These are phyloP conservation scores for maize (Zea mays) DNA, from an alignment of 176 grass and related monocot genomes.

Conservation along the genomic window DNA sequence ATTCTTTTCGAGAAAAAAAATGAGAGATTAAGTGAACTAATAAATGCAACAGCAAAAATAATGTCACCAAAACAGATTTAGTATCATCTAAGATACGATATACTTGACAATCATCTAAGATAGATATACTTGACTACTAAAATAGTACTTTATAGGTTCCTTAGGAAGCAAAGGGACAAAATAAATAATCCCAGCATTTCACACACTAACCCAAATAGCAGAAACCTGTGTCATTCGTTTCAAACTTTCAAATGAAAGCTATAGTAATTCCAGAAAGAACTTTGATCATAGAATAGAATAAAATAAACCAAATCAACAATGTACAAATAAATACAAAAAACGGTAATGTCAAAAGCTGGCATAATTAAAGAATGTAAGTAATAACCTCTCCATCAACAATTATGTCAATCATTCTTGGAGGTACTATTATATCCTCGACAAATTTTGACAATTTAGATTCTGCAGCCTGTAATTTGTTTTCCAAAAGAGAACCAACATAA, in stretches of 20 bases:
- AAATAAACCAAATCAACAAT: background rate
- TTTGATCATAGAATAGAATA: background rate
- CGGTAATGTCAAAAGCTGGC: background rate
- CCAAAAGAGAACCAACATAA: constrained; percentile 21
- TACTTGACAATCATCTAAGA: background rate
- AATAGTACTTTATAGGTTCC: background rate
- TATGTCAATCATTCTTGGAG: constrained; percentile 95
- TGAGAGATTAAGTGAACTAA: background rate
- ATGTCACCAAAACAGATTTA: constrained; percentile 22
- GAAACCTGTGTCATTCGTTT: background rate
- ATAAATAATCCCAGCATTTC: background rate
- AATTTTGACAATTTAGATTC: constrained; percentile 91
- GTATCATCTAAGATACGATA: constrained; percentile 12
- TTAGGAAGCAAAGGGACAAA: background rate
- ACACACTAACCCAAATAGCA: background rate
- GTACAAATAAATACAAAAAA: background rate
- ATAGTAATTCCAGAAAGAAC: background rate
- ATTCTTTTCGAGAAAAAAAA: background rate
- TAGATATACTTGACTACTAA: background rate
- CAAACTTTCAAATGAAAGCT: background rate
- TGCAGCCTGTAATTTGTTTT: constrained; percentile 61
- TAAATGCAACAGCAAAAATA: constrained; percentile 9
- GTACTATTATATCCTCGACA: constrained; percentile 95
- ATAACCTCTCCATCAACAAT: constrained; percentile 95
- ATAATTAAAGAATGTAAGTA: constrained; percentile 20